A percentile compares a stretch with the other conserved stretches of the same genome.
phyloP scores from a whole-genome alignment of 2,329 filamentous ascomycete genomes.

The Penicillium sp. region DNA sequence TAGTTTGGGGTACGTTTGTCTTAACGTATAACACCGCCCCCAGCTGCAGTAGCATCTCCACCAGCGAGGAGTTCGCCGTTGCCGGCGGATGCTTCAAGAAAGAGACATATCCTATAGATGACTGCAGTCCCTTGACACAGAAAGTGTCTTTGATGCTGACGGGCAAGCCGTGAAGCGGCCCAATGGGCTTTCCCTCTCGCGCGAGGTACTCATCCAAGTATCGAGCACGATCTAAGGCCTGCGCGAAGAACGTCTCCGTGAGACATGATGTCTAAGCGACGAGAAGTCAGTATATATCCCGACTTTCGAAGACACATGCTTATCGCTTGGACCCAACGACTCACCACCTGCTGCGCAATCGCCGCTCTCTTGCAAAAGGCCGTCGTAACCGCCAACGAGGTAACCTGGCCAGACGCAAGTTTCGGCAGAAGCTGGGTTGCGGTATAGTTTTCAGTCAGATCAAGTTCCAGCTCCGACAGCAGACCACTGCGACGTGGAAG shows the following conservation, averaged over 20 bases:
- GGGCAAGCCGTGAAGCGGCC: constrained; percentile 42
- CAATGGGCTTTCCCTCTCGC: constrained; percentile 29
- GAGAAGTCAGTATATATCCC: no score
- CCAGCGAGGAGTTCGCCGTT: constrained; percentile 21
- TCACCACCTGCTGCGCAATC: constrained; percentile 38
- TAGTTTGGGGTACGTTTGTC: constrained; percentile 34
- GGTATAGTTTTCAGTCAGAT: constrained; percentile 43
- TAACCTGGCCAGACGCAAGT: constrained; percentile 20
- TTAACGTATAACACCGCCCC: constrained; percentile 36
- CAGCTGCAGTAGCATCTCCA: constrained; percentile 25
- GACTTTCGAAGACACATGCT: no score
- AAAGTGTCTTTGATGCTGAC: constrained; percentile 39
- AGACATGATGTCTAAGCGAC: constrained; percentile 30
- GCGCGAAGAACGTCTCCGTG: constrained; percentile 39
- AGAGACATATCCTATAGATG: constrained; percentile 26
- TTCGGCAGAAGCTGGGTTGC: constrained; percentile 20
- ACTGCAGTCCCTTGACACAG: constrained; percentile 20
- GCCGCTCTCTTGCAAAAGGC: constrained; percentile 44
- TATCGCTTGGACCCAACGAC: no score
- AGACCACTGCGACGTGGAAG: constrained; percentile 40
- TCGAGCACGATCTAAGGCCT: constrained; percentile 38
- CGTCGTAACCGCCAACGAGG: constrained; percentile 22
- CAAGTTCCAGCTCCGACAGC: constrained; percentile 46
- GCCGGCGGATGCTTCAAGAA: constrained; percentile 21
- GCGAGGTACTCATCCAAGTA: constrained; percentile 36